phyloP scores from a whole-genome alignment of 2,329 filamentous ascomycete genomes.

The Pyricularia pennisetigena region DNA sequence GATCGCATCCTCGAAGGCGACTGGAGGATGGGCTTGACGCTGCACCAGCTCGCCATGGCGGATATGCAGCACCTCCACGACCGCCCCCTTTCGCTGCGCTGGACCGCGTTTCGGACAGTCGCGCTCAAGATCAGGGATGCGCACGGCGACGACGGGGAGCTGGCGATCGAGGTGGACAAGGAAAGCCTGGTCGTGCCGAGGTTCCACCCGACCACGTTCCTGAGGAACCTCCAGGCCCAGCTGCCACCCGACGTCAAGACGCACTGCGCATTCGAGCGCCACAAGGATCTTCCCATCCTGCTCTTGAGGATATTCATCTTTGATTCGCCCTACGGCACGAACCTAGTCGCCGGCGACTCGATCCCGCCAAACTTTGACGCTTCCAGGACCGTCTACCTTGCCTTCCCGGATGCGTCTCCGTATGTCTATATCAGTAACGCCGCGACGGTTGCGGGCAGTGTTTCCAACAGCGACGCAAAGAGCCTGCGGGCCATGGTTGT shows the following conservation, averaged over 20 bases:
- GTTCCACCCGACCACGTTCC: conserved; percentile 72
- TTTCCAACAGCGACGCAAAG: conserved; percentile 36
- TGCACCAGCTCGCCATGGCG: conserved; percentile 61
- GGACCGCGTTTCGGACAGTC: conserved; percentile 52
- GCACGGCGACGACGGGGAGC: conserved; percentile 17
- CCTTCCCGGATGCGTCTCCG: conserved; percentile 72
- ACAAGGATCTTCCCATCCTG: conserved; percentile 56
- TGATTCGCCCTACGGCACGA: conserved; percentile 69
- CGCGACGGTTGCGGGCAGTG: conserved; percentile 22
- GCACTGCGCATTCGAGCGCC: conserved; percentile 72
- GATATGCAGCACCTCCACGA: conserved; percentile 58
- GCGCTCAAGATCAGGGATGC: conserved; percentile 30
- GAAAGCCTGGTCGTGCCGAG: conserved; percentile 48
- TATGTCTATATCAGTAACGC: conserved; percentile 58
- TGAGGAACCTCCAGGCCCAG: conserved; percentile 64
- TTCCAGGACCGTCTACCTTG: conserved; percentile 65
- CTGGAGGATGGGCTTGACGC: conserved; percentile 53
- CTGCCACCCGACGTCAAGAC: conserved; percentile 72
- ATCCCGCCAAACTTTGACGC: conserved; percentile 42
- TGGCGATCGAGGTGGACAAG: conserved; percentile 30
- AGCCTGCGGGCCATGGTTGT: conserved; percentile 63
- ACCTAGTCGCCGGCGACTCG: conserved; percentile 28
- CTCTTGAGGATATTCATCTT: conserved; percentile 71
- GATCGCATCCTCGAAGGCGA: conserved; percentile 58
- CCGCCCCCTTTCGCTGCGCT: conserved; percentile 53